Evolutionary conservation across 306 rosid genomes (phyloP), one percentile per base, ranked within the genome.

Genomic region (Cicer cuneatum): DNA sequence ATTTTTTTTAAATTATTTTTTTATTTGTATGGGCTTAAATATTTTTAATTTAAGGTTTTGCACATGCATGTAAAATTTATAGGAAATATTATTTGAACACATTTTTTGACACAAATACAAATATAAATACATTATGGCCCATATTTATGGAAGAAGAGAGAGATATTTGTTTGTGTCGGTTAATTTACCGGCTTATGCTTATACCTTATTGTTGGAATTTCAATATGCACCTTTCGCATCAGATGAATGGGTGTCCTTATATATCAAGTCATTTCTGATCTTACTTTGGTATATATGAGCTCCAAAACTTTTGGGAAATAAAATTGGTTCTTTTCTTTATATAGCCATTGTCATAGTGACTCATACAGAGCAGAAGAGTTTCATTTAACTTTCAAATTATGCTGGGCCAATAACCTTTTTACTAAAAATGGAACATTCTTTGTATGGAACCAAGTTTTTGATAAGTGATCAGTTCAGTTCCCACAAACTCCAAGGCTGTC

Each of bases 301-400:
- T 72, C 72, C 62, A 16, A 72, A 18, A 49, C 63, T 75, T 59
- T 46, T 16, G 79, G 74, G 54, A 40, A 53, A 40, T 51, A 37
- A 47, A 37, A 53, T 38, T 79, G 71, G 82, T 81, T 74, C 78
- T 73, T 78, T 81, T 74, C 81, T 73, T 62, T 29, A 7, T 13
- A 48, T 9, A 10, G 53, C 19, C 15, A 15, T 52, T 61, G 38
- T 7, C 42, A 69, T 10, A 62, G 66, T 73, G 70, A 78, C 61
- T 42, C 7, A 7, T 21, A 6, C 9, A 64, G 4, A 24, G 21
- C 6, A 38, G 2, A 61, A 47, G 7, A 71, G 54, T 66, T 61
- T 51, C 53, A 11, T 18, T 54, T 38, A 79, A 6, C 66, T 54
- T 64, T 79, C 51, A 78, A 29, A 45, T 7, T 10, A 43, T 71